Evolutionary conservation across 75 land plant genomes (phyloP), one percentile per base, ranked within the genome.

Genomic region (Ceratopteris richardii): DNA sequence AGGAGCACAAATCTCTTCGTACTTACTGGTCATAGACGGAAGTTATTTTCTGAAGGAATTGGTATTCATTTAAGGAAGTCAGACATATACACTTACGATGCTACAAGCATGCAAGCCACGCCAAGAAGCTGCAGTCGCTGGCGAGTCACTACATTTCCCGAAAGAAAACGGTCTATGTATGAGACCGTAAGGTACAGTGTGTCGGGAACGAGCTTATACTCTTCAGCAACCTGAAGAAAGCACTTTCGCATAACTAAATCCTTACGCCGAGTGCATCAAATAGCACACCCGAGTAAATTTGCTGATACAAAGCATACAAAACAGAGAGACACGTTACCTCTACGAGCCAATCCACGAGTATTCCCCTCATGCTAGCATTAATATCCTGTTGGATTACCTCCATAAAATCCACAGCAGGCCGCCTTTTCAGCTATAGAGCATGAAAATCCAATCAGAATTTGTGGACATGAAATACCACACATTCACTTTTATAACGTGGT

Each of bases 101-200:
- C 90, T 66, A 88, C 80, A 30, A 85, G 77, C 94, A 88, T 88
- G 83, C 94, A 82, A 31, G 94, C 58, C 24, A 88, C 69, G 21
- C 94, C 94, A 51, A 88, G 64, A 1, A 88, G 76, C 62, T 88
- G 94, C 26, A 88, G 70, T 60, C 63, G 69, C 41, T 72, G 78
- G 29, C 82, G 76, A 44, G 79, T 77, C 17, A 88, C 76, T 48
- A 66, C 64, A 64, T 80, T 81, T 23, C 48, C 59, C n/a, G 94
- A 88, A 14, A 88, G 83, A 61, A 79, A 88, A 4, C 81, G 69
- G 60, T 88, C 94, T 31, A 88, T 79, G 60, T 79, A 64, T 57
- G 69, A 69, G 14, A 88, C 83, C 25, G 90, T 88, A 2, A 88
- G 78, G 62, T 82, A 85, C 56, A 88, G 84, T 44, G 94, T 88